These are phyloP conservation scores for Dactylis glomerata DNA, from an alignment of 176 grass and related monocot species.

Conservation along the genomic window DNA sequence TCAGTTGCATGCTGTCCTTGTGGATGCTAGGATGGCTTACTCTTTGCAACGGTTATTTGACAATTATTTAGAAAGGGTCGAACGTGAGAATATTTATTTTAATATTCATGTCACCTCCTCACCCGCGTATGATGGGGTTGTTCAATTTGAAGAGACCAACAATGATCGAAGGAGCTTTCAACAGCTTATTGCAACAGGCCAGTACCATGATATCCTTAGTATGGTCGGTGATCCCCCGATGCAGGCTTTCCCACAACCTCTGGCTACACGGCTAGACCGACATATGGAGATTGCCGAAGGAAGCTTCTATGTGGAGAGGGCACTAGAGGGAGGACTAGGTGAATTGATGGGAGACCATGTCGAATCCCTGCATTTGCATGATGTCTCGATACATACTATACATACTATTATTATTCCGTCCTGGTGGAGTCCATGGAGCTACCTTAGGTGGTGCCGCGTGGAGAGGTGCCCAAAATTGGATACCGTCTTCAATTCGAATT, in stretches of 20 bases:
- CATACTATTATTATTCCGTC: too few relatives aligned
- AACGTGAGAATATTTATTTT: not conserved
- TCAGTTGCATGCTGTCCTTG: not conserved
- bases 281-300: conserved; percentile 13
- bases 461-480: conserved; percentile 8
- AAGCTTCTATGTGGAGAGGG: not conserved
- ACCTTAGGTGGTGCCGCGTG: not conserved
- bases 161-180: not conserved
- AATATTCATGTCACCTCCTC: not conserved
- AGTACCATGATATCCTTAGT: not conserved
- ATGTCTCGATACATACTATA: not conserved
- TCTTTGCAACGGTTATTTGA: not conserved
- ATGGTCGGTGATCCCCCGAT: not conserved
- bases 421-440: too few relatives aligned
- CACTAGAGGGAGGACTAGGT: not conserved
- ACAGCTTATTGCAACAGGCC: not conserved
- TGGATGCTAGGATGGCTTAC: not conserved
- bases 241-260: not conserved
- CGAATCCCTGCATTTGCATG: not conserved
- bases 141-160: not conserved
- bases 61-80: too few relatives aligned
- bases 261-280: not conserved
- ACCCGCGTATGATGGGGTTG: rapidly evolving
- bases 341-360: rapidly evolving
- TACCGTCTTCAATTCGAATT: rapidly evolving